These are phyloP conservation scores for Tylopilus felleus DNA, from an alignment of 768 basidiomycete species.

Conservation along the genomic window DNA sequence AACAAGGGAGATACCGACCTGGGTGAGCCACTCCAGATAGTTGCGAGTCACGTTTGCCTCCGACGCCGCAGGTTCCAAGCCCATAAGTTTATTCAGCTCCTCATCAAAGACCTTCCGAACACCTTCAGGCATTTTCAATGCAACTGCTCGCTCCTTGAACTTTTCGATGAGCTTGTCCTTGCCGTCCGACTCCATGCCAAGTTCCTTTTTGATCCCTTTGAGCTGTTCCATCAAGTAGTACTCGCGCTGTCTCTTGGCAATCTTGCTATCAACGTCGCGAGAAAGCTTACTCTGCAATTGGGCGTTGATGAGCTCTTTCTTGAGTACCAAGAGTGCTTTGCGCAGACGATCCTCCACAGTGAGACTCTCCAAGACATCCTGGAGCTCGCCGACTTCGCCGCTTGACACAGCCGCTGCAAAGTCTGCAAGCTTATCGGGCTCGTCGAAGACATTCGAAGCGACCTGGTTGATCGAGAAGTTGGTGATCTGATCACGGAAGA, in stretches of 20 bases:
- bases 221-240: conserved; percentile 97
- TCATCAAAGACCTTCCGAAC: conserved; percentile 96
- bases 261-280: conserved; percentile 90
- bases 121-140: conserved; percentile 82
- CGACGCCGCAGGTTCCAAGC: conserved; percentile 85
- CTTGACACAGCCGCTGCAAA: conserved; percentile 95
- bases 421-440: conserved; percentile 95
- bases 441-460: conserved; percentile 92
- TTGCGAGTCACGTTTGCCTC: conserved; percentile 94
- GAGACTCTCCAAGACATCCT: conserved; percentile 87
- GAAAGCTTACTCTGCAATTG: conserved; percentile 92
- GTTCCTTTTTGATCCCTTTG: conserved; percentile 93
- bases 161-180: conserved; percentile 94
- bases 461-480: conserved; percentile 93
- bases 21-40: conserved; percentile 91
- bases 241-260: conserved; percentile 90
- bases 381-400: conserved; percentile 89
- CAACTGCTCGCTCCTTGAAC: conserved; percentile 80
- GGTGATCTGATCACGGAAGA: conserved; percentile 98
- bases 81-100: conserved; percentile 85
- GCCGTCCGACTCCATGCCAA: conserved; percentile 92
- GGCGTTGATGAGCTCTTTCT: conserved; percentile 97
- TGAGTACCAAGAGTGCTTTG: conserved; percentile 87
- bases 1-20: conserved; percentile 40
- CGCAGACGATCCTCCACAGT: conserved; percentile 85